phyloP scores from a whole-genome alignment of 345 rosid genomes.

The Camelina sativa region DNA sequence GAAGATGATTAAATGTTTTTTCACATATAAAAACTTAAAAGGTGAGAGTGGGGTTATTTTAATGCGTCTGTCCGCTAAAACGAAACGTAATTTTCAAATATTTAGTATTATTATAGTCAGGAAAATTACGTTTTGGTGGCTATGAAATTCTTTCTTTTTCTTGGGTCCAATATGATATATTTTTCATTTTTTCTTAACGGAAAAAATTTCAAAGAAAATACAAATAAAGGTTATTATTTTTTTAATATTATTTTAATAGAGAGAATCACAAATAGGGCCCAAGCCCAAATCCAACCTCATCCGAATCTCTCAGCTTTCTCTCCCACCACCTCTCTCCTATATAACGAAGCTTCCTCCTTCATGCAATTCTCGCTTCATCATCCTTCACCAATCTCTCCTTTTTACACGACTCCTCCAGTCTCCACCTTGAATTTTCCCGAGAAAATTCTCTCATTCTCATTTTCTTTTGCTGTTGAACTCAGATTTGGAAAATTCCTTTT shows the following conservation, averaged over 20 bases:
- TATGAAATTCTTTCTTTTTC: too few species aligned
- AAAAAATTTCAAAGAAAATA: too few species aligned
- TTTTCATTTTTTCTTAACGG: too few species aligned
- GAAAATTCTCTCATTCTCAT: conserved; percentile 8
- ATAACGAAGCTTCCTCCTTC: conserved; percentile 45
- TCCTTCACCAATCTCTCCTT: background rate
- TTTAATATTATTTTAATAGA: background rate
- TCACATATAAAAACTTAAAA: too few species aligned
- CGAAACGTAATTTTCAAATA: too few species aligned
- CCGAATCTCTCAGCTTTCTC: background rate
- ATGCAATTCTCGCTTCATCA: conserved; percentile 65
- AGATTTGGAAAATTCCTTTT: background rate
- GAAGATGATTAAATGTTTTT: too few species aligned
- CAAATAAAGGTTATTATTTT: too few species aligned
- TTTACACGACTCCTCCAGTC: background rate
- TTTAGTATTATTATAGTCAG: too few species aligned
- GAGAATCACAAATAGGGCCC: conserved; percentile 15
- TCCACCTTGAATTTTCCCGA: conserved; percentile 26
- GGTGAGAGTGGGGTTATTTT: too few species aligned
- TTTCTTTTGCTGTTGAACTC: conserved; percentile 18
- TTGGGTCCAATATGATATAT: too few species aligned
- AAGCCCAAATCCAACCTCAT: conserved; percentile 22
- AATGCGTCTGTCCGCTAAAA: too few species aligned
- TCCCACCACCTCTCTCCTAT: conserved; percentile 44
- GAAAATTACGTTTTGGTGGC: too few species aligned